phyloP scores from a whole-genome alignment of 2,329 filamentous ascomycete species.

The Alternaria ventricosa region DNA sequence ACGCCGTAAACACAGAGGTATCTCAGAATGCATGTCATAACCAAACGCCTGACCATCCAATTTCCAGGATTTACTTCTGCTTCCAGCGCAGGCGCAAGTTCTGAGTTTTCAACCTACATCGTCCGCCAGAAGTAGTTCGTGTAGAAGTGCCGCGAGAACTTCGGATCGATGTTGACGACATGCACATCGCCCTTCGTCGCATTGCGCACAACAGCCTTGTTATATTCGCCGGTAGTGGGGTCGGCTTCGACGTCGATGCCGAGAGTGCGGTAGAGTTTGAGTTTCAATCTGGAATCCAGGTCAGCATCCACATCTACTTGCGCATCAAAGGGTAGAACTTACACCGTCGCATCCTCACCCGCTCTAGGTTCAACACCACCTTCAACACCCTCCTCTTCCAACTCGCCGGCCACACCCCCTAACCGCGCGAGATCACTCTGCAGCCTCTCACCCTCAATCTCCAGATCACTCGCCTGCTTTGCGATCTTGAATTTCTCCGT shows the following conservation, averaged over 20 bases:
- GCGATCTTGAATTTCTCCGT: constrained; percentile 93
- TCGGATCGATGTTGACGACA: constrained; percentile 91
- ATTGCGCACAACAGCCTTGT: constrained; percentile 84
- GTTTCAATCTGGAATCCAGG: constrained; percentile 65
- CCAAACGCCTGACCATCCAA: not conserved
- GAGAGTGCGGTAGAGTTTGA: constrained; percentile 89
- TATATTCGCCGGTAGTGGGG: constrained; percentile 75
- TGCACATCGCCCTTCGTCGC: constrained; percentile 88
- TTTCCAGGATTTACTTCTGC: not conserved
- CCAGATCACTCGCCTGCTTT: constrained; percentile 87
- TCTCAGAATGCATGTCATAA: constrained; percentile 9
- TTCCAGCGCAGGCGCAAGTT: not conserved
- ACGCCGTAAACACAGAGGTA: constrained; percentile 14
- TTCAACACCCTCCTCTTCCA: constrained; percentile 87
- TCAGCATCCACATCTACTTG: not conserved
- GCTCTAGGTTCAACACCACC: constrained; percentile 65
- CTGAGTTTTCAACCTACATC: constrained; percentile 56
- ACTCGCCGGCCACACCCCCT: constrained; percentile 75
- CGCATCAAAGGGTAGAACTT: constrained; percentile 26
- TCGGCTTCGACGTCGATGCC: constrained; percentile 91
- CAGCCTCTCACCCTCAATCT: constrained; percentile 94
- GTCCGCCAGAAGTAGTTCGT: constrained; percentile 96
- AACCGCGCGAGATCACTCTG: constrained; percentile 78
- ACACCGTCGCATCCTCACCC: constrained; percentile 58
- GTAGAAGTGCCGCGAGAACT: constrained; percentile 90